Evolutionary conservation across 345 rosid genomes (phyloP), one percentile per base, ranked within the genome.

Genomic region (Hypericum perforatum): DNA sequence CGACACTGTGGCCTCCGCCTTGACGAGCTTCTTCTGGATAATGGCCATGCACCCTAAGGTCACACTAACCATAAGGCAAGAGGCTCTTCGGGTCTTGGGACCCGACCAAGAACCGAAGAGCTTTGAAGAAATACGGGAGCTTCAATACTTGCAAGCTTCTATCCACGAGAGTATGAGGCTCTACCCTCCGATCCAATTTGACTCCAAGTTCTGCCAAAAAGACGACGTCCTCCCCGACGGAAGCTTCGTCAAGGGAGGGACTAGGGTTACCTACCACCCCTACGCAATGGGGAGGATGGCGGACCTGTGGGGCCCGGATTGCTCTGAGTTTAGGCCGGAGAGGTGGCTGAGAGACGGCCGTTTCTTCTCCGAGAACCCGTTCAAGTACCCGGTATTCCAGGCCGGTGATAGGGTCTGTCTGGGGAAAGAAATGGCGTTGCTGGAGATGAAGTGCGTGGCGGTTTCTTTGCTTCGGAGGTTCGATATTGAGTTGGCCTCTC

Each of bases 201-300:
- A 81, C 53, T 81, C 84, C 0, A 81, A 78, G 59, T 81, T 76
- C 8, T 72, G 78, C 47, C 29, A 12, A 52, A 48, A 59, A 5
- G 71, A 81, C 41, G 84, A 76, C 39, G 16, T 52, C 5, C 48
- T 78, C 13, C 84, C 88, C 0, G 88, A 78, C 16, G 83, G 83
- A 11, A 81, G 78, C 5, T 57, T 54, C 12, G 81, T 87, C 16
- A 75, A 53, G 45, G 68, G 55, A 29, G 94, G 96, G 37, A 81
- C 87, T 0, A 71, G 83, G 46, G 96, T 84, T 10, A 84, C 89
- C 0, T 87, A 87, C 57, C 92, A 84, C 51, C 76, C 89, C 0
- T 87, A 84, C 32, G 94, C 92, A 0, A 84, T 87, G 92, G 96
- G 83, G 16, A 52, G 96, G 54, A 76, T 79, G 61, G 76, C 65